These are phyloP conservation scores for Trifolium subterraneum DNA, from an alignment of 306 rosid genomes.

Conservation along the genomic window DNA sequence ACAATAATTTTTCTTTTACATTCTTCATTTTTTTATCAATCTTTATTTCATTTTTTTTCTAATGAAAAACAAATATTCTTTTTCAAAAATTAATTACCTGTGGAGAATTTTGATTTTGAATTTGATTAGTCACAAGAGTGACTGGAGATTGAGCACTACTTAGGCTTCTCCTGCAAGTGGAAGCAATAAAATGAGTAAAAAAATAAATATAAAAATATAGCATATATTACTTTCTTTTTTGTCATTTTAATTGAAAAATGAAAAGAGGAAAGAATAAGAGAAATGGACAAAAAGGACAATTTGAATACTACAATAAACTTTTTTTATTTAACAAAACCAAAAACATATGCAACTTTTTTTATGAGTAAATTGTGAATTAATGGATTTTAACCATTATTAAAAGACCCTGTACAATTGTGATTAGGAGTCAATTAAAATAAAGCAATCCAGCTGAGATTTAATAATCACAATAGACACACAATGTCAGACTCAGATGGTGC, in stretches of 20 bases:
- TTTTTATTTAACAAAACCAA: neutral
- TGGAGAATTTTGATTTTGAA: neutral
- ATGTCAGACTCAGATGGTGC: neutral
- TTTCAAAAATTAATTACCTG: slow-evolving; percentile 25
- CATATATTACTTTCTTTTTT: neutral
- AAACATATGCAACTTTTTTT: no score
- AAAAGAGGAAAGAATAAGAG: neutral
- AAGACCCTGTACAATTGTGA: no score
- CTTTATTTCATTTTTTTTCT: no score
- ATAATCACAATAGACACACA: neutral
- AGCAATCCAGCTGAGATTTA: slow-evolving; percentile 1
- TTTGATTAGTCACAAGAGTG: neutral
- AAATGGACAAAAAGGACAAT: neutral
- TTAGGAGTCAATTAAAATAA: neutral
- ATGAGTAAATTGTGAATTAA: no score
- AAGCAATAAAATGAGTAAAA: slow-evolving; percentile 7
- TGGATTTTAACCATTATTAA: no score
- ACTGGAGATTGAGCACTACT: neutral
- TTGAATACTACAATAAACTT: no score
- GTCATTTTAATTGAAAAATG: slow-evolving; percentile 1
- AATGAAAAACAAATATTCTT: neutral
- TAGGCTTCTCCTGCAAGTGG: slow-evolving; percentile 32
- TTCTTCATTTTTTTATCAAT: no score
- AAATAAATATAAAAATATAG: neutral
- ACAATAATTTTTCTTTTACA: neutral